phyloP scores from a whole-genome alignment of 371 early-diverging fungal species.

The Choanephora cucurbitarum region DNA sequence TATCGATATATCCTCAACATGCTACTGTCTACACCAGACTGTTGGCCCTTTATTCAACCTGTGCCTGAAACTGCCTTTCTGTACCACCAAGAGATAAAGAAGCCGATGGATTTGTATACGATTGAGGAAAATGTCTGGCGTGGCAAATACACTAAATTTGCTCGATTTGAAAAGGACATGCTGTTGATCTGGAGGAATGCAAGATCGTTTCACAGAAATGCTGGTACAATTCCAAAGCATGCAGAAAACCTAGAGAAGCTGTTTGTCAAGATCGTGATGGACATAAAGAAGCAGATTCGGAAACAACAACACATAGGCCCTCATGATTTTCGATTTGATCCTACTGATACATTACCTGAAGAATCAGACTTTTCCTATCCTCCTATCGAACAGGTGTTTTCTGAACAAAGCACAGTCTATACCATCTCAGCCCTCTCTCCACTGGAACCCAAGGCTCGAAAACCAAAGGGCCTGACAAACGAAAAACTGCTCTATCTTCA shows the following conservation, averaged over 20 bases:
- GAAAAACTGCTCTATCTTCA: slow-evolving; percentile 40
- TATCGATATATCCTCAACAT: slow-evolving; percentile 50
- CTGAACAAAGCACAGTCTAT: slow-evolving; percentile 41
- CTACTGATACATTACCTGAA: slow-evolving; percentile 28
- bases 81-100: slow-evolving; percentile 41
- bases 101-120: slow-evolving; percentile 47
- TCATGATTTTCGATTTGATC: slow-evolving; percentile 34
- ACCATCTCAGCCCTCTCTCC: slow-evolving; percentile 44
- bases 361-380: slow-evolving; percentile 38
- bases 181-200: slow-evolving; percentile 50
- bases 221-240: slow-evolving; percentile 42
- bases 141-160: slow-evolving; percentile 46
- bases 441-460: slow-evolving; percentile 36
- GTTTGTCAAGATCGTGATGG: slow-evolving; percentile 39
- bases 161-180: slow-evolving; percentile 47
- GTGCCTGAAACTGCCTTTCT: slow-evolving; percentile 37
- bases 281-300: slow-evolving; percentile 37
- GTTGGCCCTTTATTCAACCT: slow-evolving; percentile 52
- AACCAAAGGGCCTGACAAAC: slow-evolving; percentile 30
- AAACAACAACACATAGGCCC: slow-evolving; percentile 19
- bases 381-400: slow-evolving; percentile 30
- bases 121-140: slow-evolving; percentile 46
- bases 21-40: slow-evolving; percentile 45
- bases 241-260: slow-evolving; percentile 38
- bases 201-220: slow-evolving; percentile 36